Conservation (phyloP, 768 basidiomycete species). For the Pleurotus eryngii region DNA sequence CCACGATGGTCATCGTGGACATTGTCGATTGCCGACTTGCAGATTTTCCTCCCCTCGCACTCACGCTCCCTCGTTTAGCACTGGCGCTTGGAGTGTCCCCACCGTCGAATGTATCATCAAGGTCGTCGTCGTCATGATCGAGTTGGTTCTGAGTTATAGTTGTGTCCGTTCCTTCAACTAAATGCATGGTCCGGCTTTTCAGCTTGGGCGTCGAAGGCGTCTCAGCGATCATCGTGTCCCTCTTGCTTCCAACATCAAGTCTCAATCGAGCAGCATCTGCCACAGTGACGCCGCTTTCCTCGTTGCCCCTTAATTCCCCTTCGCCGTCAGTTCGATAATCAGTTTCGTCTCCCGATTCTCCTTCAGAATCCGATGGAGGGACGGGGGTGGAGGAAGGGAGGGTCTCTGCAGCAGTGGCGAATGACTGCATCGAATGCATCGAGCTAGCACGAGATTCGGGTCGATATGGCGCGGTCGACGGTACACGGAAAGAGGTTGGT, state of each 20-base stretch:
- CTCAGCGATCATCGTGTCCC: constrained; percentile 1
- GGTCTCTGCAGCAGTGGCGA: constrained; percentile 9
- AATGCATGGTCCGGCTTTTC: background rate
- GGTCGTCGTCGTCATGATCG: too few species aligned
- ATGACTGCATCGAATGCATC: constrained; percentile 7
- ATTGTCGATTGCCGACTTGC: constrained; percentile 5
- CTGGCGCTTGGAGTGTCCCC: too few species aligned
- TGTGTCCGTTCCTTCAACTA: constrained; percentile 6
- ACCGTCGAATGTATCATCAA: too few species aligned
- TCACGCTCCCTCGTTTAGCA: too few species aligned
- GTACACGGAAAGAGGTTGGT: constrained; percentile 7
- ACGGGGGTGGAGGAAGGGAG: background rate
- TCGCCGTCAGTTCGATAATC: background rate
- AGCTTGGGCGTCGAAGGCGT: background rate
- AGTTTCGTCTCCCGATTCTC: background rate
- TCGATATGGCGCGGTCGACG: constrained; percentile 5
- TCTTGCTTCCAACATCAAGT: background rate
- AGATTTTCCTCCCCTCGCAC: too few species aligned
- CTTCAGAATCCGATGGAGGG: background rate
- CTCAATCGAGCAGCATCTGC: too few species aligned
- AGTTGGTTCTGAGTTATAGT: constrained; percentile 1
- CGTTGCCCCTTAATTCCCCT: background rate
- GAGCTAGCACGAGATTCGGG: constrained; percentile 10
- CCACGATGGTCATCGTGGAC: constrained; percentile 5
- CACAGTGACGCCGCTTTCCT: background rate